Conservation (phyloP, 108 stramenopile species). For the Chaetoceros muelleri region DNA sequence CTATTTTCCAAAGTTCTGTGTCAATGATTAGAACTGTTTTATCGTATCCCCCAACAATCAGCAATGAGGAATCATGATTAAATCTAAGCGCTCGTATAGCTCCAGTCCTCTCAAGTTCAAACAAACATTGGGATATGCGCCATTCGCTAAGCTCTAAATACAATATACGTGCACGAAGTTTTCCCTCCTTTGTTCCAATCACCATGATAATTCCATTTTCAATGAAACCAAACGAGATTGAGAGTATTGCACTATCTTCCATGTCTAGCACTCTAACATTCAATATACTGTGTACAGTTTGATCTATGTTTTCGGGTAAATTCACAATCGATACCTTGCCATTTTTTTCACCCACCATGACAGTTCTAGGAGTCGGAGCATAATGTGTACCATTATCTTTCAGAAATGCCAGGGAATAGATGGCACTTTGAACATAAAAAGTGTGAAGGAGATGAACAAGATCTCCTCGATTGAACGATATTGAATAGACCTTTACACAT, state of each 20-base stretch:
- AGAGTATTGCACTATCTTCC: background rate
- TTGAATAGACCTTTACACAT: slow-evolving; percentile 2
- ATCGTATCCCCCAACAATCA: slow-evolving; percentile 24
- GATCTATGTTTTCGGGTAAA: background rate
- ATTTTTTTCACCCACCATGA: background rate
- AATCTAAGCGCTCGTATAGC: slow-evolving; percentile 7
- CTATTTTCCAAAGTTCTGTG: slow-evolving; percentile 5
- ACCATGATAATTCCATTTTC: slow-evolving; percentile 6
- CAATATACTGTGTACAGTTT: background rate
- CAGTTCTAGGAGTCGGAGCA: background rate
- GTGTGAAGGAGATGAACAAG: slow-evolving; percentile 2
- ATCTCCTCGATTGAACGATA: slow-evolving; percentile 9
- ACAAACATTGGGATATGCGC: background rate
- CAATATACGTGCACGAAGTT: background rate
- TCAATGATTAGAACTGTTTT: slow-evolving; percentile 16
- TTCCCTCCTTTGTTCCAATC: slow-evolving; percentile 1
- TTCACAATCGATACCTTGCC: slow-evolving; percentile 3
- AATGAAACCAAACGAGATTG: background rate
- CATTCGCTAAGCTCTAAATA: background rate
- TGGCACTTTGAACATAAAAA: slow-evolving; percentile 3
- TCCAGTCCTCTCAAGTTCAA: slow-evolving; percentile 8
- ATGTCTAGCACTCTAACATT: background rate
- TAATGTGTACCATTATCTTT: background rate
- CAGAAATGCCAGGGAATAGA: slow-evolving; percentile 8
- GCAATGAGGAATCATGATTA: slow-evolving; percentile 3